Evolutionary conservation across 257 asterid genomes (phyloP), one percentile per base, ranked within the genome.

Genomic region (Petrea volubilis): DNA sequence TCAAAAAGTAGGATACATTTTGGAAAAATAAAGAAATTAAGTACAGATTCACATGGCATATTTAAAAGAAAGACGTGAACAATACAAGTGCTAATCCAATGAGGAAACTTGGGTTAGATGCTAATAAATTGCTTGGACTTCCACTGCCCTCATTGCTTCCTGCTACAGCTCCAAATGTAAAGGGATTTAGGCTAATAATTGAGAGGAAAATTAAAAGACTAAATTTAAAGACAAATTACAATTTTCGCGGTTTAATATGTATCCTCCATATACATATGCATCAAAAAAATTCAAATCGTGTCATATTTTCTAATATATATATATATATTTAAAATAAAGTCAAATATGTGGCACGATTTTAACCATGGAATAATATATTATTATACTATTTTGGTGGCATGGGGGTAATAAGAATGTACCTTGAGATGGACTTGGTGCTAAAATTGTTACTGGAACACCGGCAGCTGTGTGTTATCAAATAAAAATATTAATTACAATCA

Each of bases 361-460:
- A 33, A 3, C 38, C 38, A 33, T 33, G 38, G 38, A 33, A 33
- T 5, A 11, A 27, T 3, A 7, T 12, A 33, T 4, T 17, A 7
- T 21, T 21, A 29, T 44, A 7, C 23, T 52, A 0, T 23, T 52
- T 52, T 10, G 13, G 17, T 21, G 46, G 13, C 5, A 41, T 33
- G 13, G n/a, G n/a, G n/a, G 18, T 11, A 31, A 0, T 21, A 6
- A 63, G 56, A 43, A 1, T n/a, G 18, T 60, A 80, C 88, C 81
- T 0, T 46, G 10, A 21, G 76, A 43, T 55, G 79, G 77, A 18
- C 74, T 70, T 24, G 80, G 74, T 11, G 77, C 24, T 9, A 71
- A 78, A 67, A 53, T 69, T 28, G 74, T 75, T 3, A 83, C 71
- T 0, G 90, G 86, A 14, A 82, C 67, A 0, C 88, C 91, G n/a